These are phyloP conservation scores for Miscanthus lutarioriparius DNA, from an alignment of 176 grass and related monocot genomes.

Conservation along the genomic window DNA sequence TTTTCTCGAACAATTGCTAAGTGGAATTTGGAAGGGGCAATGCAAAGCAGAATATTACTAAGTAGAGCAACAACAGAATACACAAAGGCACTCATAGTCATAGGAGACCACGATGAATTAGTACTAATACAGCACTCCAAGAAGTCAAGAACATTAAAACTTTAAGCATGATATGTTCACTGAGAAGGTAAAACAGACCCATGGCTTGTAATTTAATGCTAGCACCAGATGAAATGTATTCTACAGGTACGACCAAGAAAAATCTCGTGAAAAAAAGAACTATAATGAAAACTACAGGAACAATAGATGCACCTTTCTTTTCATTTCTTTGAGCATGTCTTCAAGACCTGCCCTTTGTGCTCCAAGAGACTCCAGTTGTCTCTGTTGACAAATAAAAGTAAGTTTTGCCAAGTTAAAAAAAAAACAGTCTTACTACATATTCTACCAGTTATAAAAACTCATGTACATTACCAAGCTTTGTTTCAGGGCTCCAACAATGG, in stretches of 20 bases:
- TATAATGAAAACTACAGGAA: neutral
- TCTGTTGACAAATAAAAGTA: conserved; percentile 51
- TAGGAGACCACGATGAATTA: conserved; percentile 18
- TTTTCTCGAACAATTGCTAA: neutral
- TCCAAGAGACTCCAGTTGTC: conserved; percentile 92
- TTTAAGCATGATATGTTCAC: neutral
- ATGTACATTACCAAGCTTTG: conserved; percentile 85
- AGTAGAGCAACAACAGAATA: conserved; percentile 29
- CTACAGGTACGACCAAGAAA: conserved; percentile 5
- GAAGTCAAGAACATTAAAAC: conserved; percentile 9
- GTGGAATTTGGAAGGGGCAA: conserved; percentile 16
- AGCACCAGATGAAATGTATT: neutral
- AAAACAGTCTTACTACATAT: neutral
- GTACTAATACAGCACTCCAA: conserved; percentile 11
- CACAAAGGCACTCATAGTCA: neutral
- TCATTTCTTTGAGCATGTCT: conserved; percentile 99
- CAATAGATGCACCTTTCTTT: conserved; percentile 70
- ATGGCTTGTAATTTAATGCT: conserved; percentile 9
- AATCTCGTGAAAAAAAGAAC: neutral
- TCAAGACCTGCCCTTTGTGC: conserved; percentile 96
- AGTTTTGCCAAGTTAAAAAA: conserved; percentile 30
- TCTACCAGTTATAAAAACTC: conserved; percentile 22
- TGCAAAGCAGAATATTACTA: conserved; percentile 17
- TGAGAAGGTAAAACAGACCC: neutral
- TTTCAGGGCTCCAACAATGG: conserved; percentile 91